Conservation (phyloP, 495 filamentous ascomycete species). For the Thermothielavioides terrestris region DNA sequence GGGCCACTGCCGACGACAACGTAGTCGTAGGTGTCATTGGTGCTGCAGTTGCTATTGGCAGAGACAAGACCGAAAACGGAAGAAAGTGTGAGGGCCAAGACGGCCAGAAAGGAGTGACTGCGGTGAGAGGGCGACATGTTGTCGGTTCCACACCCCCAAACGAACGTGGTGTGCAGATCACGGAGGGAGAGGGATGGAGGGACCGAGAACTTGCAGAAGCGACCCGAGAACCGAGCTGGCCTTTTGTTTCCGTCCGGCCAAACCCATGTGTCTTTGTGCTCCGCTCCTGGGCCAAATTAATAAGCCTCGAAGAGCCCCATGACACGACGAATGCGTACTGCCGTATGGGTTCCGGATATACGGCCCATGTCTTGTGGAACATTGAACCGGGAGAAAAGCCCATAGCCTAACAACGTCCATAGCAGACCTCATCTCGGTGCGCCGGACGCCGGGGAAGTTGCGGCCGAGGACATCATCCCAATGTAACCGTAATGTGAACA, state of each 20-base stretch:
- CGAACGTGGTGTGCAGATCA: neutral
- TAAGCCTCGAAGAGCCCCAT: too few species aligned
- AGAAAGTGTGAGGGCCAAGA: constrained; percentile 6
- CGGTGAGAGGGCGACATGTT: constrained; percentile 4
- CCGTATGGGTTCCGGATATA: too few species aligned
- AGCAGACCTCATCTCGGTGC: too few species aligned
- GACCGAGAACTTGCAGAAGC: neutral
- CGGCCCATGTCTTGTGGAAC: too few species aligned
- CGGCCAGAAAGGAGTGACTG: constrained; percentile 6
- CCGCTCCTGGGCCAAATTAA: too few species aligned
- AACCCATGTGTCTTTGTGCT: neutral
- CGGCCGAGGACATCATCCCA: too few species aligned
- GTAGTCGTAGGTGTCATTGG: constrained; percentile 45
- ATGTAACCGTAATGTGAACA: too few species aligned
- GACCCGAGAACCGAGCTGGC: constrained; percentile 1
- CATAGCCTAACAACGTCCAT: too few species aligned
- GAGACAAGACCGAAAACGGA: constrained; percentile 1
- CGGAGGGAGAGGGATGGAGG: neutral
- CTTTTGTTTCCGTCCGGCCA: neutral
- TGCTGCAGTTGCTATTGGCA: neutral
- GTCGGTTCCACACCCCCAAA: neutral
- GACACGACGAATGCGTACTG: too few species aligned
- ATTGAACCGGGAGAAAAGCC: too few species aligned
- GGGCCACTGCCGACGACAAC: constrained; percentile 58
- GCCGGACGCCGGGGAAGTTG: too few species aligned